phyloP scores from a whole-genome alignment of 352 stramenopile species.

The Pythium diclinum region DNA sequence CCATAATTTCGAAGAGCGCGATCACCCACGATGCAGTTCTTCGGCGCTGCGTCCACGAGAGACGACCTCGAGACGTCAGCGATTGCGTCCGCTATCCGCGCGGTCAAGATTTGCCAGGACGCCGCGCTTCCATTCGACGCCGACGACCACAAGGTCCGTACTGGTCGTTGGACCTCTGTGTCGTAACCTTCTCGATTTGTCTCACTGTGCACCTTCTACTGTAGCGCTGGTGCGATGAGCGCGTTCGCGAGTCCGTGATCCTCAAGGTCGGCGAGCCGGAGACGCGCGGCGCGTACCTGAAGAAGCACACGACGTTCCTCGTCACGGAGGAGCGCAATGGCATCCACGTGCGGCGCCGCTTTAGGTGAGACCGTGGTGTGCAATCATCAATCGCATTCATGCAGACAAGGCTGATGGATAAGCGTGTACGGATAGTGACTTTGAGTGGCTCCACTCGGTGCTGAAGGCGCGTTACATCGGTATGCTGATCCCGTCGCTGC shows the following conservation, averaged over 20 bases:
- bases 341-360: slow-evolving; percentile 47
- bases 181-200: not conserved
- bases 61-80: slow-evolving; percentile 16
- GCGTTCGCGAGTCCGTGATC: slow-evolving; percentile 4
- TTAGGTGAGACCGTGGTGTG: slow-evolving; percentile 29
- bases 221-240: slow-evolving; percentile 25
- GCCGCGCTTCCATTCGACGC: slow-evolving; percentile 26
- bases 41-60: not conserved
- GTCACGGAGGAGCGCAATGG: slow-evolving; percentile 36
- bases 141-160: slow-evolving; percentile 19
- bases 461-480: slow-evolving; percentile 59
- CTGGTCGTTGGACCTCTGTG: too few relatives aligned
- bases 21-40: slow-evolving; percentile 11
- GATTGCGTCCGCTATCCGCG: slow-evolving; percentile 27
- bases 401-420: not conserved
- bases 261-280: slow-evolving; percentile 49
- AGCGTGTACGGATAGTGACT: slow-evolving; percentile 35
- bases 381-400: not conserved
- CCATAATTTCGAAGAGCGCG: not conserved
- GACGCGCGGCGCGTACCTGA: slow-evolving; percentile 55
- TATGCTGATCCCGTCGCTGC: slow-evolving; percentile 61
- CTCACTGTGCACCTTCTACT: not conserved
- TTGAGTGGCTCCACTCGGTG: slow-evolving; percentile 67
- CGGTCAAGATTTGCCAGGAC: slow-evolving; percentile 32
- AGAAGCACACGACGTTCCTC: slow-evolving; percentile 72